phyloP scores from a whole-genome alignment of 768 basidiomycete species.

The Hemileccinum impolitum region DNA sequence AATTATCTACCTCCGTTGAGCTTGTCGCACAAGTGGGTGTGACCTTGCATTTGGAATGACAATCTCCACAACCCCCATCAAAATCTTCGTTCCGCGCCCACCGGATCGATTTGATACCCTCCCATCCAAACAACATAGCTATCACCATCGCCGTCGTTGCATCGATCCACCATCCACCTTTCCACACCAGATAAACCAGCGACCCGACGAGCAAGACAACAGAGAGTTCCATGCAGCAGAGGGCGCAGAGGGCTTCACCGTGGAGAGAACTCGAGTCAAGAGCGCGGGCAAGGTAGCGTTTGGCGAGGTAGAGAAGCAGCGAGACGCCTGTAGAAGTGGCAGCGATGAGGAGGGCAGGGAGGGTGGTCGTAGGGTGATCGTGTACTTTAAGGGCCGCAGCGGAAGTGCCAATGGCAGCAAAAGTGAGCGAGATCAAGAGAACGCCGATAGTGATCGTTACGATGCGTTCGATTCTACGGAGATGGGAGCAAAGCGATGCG shows the following conservation, averaged over 20 bases:
- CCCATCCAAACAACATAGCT: slow-evolving; percentile 42
- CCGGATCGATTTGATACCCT: slow-evolving; percentile 41
- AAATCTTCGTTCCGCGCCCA: slow-evolving; percentile 37
- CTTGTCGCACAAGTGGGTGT: background rate
- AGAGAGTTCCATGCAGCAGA: slow-evolving; percentile 44
- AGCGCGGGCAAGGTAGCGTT: slow-evolving; percentile 42
- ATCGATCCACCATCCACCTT: slow-evolving; percentile 50
- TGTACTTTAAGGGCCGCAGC: slow-evolving; percentile 34
- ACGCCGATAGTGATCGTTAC: slow-evolving; percentile 35
- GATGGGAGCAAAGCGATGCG: background rate
- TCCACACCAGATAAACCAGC: slow-evolving; percentile 38
- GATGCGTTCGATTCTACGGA: slow-evolving; percentile 35
- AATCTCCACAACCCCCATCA: slow-evolving; percentile 35
- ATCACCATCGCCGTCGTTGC: slow-evolving; percentile 40
- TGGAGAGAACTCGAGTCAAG: slow-evolving; percentile 44
- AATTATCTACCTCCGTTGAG: slow-evolving; percentile 1
- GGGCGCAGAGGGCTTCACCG: slow-evolving; percentile 43
- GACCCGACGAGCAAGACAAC: slow-evolving; percentile 41
- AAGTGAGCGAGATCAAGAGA: slow-evolving; percentile 35
- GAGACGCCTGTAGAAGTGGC: slow-evolving; percentile 38
- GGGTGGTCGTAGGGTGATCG: slow-evolving; percentile 37
- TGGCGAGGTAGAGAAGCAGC: slow-evolving; percentile 41
- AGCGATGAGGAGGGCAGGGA: slow-evolving; percentile 42
- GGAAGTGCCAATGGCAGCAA: slow-evolving; percentile 37
- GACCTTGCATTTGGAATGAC: background rate